These are phyloP conservation scores for Pseudonitzschia multiseries DNA, from an alignment of 108 stramenopile species.

Conservation along the genomic window DNA sequence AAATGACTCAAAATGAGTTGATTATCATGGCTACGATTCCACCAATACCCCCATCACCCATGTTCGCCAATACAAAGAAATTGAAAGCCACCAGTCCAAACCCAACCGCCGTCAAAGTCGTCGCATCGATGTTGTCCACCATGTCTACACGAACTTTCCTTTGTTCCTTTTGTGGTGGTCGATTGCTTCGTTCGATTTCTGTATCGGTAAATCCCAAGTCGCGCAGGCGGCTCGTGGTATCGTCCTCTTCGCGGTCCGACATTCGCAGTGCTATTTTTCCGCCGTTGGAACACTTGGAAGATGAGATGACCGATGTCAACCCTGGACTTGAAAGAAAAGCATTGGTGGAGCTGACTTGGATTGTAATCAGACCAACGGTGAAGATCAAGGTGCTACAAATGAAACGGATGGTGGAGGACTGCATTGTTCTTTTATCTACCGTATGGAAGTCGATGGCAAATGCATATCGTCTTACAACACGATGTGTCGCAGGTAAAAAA, in stretches of 20 bases:
- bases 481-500: too few relatives aligned
- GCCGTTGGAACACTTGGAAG: background rate
- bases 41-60: conserved; percentile 81
- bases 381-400: too few relatives aligned
- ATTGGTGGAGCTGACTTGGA: background rate
- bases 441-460: too few relatives aligned
- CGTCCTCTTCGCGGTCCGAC: conserved; percentile 1
- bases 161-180: conserved; percentile 5
- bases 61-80: conserved; percentile 81
- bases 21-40: conserved; percentile 78
- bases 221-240: conserved; percentile 18
- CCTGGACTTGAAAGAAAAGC: background rate
- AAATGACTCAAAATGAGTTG: conserved; percentile 49
- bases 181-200: conserved; percentile 24
- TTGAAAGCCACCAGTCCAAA: conserved; percentile 85
- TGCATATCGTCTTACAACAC: too few relatives aligned
- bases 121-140: conserved; percentile 63
- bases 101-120: conserved; percentile 76
- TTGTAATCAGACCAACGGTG: too few relatives aligned
- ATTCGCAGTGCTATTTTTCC: background rate
- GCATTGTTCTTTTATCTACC: too few relatives aligned
- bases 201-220: conserved; percentile 35
- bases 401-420: too few relatives aligned
- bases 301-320: background rate
- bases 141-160: conserved; percentile 62